Evolutionary conservation across 306 rosid species (phyloP), one percentile per base, ranked within the genome.

Genomic region (Fagus sylvatica): DNA sequence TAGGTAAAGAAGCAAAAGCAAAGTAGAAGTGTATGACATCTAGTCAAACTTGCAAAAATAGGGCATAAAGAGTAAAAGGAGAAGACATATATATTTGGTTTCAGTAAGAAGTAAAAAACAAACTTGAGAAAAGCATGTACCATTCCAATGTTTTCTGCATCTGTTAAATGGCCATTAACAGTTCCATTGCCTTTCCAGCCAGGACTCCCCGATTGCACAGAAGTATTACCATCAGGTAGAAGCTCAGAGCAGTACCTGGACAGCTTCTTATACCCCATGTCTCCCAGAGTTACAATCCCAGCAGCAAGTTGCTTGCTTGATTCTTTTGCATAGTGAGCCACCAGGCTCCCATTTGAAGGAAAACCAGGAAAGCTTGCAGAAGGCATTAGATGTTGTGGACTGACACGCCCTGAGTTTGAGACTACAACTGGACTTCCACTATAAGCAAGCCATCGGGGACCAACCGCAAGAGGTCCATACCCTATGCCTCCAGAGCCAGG

Each of bases 251-350:
- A 96, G 83, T 93, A 96, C 75, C 79, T 86, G 59, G 97, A 93
- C 70, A 96, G 86, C 89, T 90, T 96, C 90, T 90, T 91, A 83
- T 91, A 90, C 71, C 98, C 97, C 92, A 88, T 90, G 86, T 96
- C 99, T 49, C 99, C 99, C 16, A 96, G 87, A 71, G 91, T 85
- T 77, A 86, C 93, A 77, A 96, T 90, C 40, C 99, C 98, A 53
- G 88, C 80, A 74, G 99, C 99, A 79, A 96, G 91, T 77, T 93
- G 97, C 88, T 96, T 93, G 90, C 99, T 96, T 40, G 99, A 93
- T 60, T 96, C 94, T 83, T 91, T 96, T 54, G 99, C 98, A 88
- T 90, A 93, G 82, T 95, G 98, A 48, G 93, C 96, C 86, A 96
- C 96, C 77, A 93, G 57, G 82, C 94, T 88, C 62, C 99, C 98